phyloP scores from a whole-genome alignment of 2,329 filamentous ascomycete species.

The Aspergillus sp. region DNA sequence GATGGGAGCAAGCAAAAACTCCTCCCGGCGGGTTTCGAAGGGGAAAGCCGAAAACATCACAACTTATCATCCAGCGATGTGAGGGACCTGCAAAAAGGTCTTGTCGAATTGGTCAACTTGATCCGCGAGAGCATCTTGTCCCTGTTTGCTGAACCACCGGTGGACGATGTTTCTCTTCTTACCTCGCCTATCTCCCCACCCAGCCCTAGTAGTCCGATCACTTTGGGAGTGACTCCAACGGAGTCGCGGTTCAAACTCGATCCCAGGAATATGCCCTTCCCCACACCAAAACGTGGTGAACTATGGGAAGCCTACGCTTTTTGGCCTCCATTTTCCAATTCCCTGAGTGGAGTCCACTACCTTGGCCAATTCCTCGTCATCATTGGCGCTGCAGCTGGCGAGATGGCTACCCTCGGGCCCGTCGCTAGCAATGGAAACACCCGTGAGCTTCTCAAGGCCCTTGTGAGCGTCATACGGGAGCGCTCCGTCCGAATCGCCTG shows the following conservation, averaged over 20 bases:
- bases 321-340: constrained; percentile 93
- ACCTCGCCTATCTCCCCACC: constrained; percentile 76
- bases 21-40: constrained; percentile 79
- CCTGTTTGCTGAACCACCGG: constrained; percentile 86
- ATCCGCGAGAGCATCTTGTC: constrained; percentile 77
- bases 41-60: constrained; percentile 80
- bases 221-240: constrained; percentile 56
- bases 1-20: constrained; percentile 80
- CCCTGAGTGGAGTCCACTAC: constrained; percentile 88
- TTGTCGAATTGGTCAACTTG: constrained; percentile 79
- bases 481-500: constrained; percentile 84
- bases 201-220: constrained; percentile 68
- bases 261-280: constrained; percentile 73
- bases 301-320: constrained; percentile 94
- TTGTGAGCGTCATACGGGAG: constrained; percentile 81
- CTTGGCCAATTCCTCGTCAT: constrained; percentile 79
- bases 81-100: constrained; percentile 73
- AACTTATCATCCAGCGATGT: constrained; percentile 73
- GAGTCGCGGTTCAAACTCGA: constrained; percentile 83
- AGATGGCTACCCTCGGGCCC: constrained; percentile 77
- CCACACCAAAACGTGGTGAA: constrained; percentile 78
- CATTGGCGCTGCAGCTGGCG: constrained; percentile 83
- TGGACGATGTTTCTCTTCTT: constrained; percentile 86
- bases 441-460: constrained; percentile 72
- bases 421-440: constrained; percentile 61